phyloP scores from a whole-genome alignment of 2,329 filamentous ascomycete genomes.

The Rutstroemia sp. region DNA sequence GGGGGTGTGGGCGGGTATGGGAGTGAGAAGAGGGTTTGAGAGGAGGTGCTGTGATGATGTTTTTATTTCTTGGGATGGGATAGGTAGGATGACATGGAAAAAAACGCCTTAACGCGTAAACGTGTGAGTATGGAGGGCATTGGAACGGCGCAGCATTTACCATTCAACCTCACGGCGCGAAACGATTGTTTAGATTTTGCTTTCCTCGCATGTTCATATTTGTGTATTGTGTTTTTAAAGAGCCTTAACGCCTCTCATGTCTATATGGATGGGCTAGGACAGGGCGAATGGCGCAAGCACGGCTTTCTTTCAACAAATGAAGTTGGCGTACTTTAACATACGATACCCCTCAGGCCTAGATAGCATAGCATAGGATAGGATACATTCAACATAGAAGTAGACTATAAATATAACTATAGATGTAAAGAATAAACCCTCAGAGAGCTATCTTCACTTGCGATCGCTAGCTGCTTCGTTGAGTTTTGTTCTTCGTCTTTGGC shows the following conservation, averaged over 20 bases:
- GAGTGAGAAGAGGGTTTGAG: conserved; percentile 37
- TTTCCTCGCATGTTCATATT: background rate
- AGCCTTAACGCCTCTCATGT: conserved; percentile 8
- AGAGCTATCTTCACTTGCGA: conserved; percentile 50
- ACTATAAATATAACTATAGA: conserved; percentile 6
- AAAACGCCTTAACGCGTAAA: background rate
- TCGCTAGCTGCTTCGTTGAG: conserved; percentile 23
- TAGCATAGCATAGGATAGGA: conserved; percentile 15
- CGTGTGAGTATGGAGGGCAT: background rate
- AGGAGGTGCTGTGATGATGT: background rate
- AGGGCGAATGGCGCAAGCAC: background rate
- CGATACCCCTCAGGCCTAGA: conserved; percentile 16
- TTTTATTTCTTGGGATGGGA: background rate
- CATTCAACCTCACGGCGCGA: background rate
- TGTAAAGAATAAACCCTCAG: conserved; percentile 45
- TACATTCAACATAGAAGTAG: conserved; percentile 26
- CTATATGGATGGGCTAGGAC: background rate
- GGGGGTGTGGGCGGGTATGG: conserved; percentile 60
- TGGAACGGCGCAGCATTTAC: conserved; percentile 9
- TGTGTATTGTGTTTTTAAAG: background rate
- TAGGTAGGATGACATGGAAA: background rate
- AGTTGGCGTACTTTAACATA: conserved; percentile 11
- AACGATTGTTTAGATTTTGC: background rate
- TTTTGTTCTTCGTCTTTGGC: conserved; percentile 8
- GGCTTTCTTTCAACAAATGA: conserved; percentile 6